Evolutionary conservation across 371 early-diverging fungal genomes (phyloP).

Genomic region (Basidiobolus heterosporus): DNA sequence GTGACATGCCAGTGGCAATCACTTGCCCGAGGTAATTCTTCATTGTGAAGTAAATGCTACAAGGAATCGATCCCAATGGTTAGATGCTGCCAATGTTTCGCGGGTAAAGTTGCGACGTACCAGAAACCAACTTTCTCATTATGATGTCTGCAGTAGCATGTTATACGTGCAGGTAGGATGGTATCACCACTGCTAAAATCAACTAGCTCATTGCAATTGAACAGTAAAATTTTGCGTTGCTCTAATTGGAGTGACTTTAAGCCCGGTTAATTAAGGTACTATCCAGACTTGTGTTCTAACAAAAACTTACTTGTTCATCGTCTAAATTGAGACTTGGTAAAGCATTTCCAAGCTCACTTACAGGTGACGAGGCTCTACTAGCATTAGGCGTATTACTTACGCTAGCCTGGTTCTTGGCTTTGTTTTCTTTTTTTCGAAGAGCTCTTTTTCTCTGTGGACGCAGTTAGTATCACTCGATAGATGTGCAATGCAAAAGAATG

Average conservation of each 20-base stretch:
- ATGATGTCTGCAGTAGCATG: conserved; percentile 90
- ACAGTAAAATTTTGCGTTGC: conserved; percentile 58
- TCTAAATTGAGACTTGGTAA: too few species aligned
- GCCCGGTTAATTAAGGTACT: too few species aligned
- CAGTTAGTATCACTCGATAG: too few species aligned
- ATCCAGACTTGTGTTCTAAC: too few species aligned
- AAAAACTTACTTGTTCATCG: too few species aligned
- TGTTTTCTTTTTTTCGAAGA: conserved; percentile 31
- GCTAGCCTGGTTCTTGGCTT: conserved; percentile 10
- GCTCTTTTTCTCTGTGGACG: conserved; percentile 26
- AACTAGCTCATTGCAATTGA: conserved; percentile 71
- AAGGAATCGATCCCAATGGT: too few species aligned
- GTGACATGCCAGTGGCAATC: conserved; percentile 68
- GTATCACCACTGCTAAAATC: conserved; percentile 82
- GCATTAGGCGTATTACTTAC: conserved; percentile 12
- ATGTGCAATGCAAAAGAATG: too few species aligned
- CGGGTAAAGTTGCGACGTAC: neutral
- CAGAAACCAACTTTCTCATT: conserved; percentile 77
- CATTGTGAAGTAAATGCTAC: conserved; percentile 52
- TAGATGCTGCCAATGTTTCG: neutral
- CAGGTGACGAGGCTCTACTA: conserved; percentile 13
- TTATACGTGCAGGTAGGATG: conserved; percentile 78
- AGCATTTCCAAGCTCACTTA: too few species aligned
- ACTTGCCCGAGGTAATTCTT: conserved; percentile 44
- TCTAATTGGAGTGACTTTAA: conserved; percentile 40